A percentile compares a stretch with the other conserved stretches of the same genome.
Conservation (phyloP, 2,329 filamentous ascomycete genomes). For the Aspergillus pseudoterreus region DNA sequence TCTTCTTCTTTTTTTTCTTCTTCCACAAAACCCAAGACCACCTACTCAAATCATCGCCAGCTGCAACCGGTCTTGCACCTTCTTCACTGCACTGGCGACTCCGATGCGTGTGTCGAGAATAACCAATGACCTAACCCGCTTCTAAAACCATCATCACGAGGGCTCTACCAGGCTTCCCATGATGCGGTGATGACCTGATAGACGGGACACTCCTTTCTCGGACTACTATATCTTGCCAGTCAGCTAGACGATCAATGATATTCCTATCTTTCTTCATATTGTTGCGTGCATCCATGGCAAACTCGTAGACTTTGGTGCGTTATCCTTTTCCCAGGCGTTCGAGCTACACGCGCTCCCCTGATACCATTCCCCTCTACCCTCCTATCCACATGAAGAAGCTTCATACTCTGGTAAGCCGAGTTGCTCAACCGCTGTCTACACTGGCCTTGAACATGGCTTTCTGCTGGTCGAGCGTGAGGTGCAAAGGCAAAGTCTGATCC, state of each 20-base stretch:
- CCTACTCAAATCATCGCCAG: conserved; percentile 72
- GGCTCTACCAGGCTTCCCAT: conserved; percentile 37
- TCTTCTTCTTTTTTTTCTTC: conserved; percentile 33
- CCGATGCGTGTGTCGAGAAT: conserved; percentile 70
- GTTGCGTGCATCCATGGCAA: not conserved
- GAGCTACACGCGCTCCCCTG: not conserved
- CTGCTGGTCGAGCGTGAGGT: conserved; percentile 44
- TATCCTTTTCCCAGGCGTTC: not conserved
- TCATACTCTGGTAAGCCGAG: conserved; percentile 45
- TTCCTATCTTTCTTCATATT: not conserved
- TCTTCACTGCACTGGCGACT: conserved; percentile 64
- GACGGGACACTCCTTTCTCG: conserved; percentile 34
- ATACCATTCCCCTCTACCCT: not conserved
- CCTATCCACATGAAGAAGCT: conserved; percentile 33
- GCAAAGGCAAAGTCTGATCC: conserved; percentile 43
- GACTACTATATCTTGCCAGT: not conserved
- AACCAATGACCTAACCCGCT: conserved; percentile 51
- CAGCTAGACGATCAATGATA: not conserved
- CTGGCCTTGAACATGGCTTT: conserved; percentile 11
- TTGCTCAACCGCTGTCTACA: conserved; percentile 37
- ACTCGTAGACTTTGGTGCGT: conserved; percentile 4
- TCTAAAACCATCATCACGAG: conserved; percentile 82
- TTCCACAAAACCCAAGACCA: conserved; percentile 57
- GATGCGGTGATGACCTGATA: conserved; percentile 47
- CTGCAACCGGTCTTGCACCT: conserved; percentile 37